Base-by-base conservation (phyloP, 1,284 basidiomycete genomes). In the Wolfiporia cocos region DNA sequence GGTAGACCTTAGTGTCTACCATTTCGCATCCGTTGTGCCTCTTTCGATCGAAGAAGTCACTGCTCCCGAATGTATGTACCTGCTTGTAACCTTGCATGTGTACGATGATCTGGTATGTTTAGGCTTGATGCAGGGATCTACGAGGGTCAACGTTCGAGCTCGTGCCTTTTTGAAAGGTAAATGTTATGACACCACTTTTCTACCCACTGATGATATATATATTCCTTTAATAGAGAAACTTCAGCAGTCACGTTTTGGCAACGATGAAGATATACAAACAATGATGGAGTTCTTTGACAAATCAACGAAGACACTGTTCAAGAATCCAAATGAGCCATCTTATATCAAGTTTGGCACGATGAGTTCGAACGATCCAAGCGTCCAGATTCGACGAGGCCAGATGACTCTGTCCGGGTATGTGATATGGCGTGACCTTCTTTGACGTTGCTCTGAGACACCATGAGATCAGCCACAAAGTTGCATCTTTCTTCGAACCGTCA, bases 1-100 rank as follows among this genome's bases (percentile, higher is more conserved):
- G 0, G 56, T 78, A 5, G 76, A 79, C 40, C 54, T 79, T 34
- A 75, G 73, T 48, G 65, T 73, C 6, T 78, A 77, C 48, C 58
- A 51, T 47, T 43, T 66, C 51, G 48, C 55, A 0, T 49, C 52
- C 1, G 42, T 47, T 14, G 18, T 46, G 2, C 45, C 57, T 2
- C 11, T 55, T 15, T 24, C 39, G 37, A 55, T 71, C 3, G 62
- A 71, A 39, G 70, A 73, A 47, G 57, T 63, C n/a, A 59, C 65
- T 0, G 53, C 62, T 11, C 51, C 71, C 1, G 64, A 66, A 42
- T 73, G 70, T 73, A 48, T 54, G 69, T 53, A 3, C 14, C 19
- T 22, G 5, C 14, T 20, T 12, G 28, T n/a, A 24, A 5, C 15
- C 15, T 28, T 5, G n/a, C 3, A 3, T 18, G 11, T 17, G n/a